Base-by-base conservation (phyloP, 768 basidiomycete genomes). In the Leccinum pellstonianum region DNA sequence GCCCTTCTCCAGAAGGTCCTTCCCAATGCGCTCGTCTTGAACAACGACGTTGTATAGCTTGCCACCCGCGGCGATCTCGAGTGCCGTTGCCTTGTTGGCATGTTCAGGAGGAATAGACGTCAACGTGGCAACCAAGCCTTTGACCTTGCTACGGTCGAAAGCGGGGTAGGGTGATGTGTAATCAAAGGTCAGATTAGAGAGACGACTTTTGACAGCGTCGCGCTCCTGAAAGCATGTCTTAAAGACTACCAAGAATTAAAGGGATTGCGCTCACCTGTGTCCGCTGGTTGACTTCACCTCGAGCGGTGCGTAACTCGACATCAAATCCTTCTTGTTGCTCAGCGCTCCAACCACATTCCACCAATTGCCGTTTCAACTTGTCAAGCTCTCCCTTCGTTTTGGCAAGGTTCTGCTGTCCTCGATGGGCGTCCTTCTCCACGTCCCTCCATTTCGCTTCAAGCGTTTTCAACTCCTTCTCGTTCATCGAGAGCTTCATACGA, bases 1-100 rank as follows among this genome's bases (percentile, higher is more conserved):
- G 9, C 88, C 87, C 51, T 89, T 85, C 69, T 90, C 83, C 51
- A 98, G 77, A 25, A 98, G 81, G 29, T 90, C 86, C 66, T 90
- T 91, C 29, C 94, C 95, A 49, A 95, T 85, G 57, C 83, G 83
- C 74, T 98, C 95, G 68, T 96, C 87, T 64, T 95, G 87, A 8
- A 98, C 91, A 27, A 98, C 90, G 38, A 98, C 93, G 63, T 98
- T 93, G 76, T 90, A 97, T 9, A 99, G 79, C 64, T 89, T 90
- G 1, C 85, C 87, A 0, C 95, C 95, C 0, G 95, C 95, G 17
- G 91, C 86, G 62, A 98, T 88, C 74, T 99, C 97, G 4, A 98
- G 81, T 3, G 97, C 97, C 0, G 92, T 94, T 2, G 94, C 85
- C 58, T 90, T 90, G 68, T 87, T 77, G 69, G 85, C 86, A 71